Evolutionary conservation across 2,329 filamentous ascomycete species (phyloP).

Genomic region (Alternaria burnsii): DNA sequence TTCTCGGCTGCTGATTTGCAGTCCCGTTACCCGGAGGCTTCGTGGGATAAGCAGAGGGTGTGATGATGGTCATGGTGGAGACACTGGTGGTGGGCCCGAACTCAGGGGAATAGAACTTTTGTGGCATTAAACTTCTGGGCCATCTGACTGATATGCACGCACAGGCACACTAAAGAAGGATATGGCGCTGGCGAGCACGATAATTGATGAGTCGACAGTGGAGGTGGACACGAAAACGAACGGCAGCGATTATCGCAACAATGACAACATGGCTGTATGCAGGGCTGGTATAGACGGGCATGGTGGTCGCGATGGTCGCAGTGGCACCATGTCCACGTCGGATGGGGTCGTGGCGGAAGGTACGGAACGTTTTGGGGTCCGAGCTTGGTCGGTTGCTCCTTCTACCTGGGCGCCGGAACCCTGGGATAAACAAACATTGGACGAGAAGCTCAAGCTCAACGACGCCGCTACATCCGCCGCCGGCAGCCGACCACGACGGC

Average conservation of each 20-base stretch:
- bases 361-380: slow-evolving; percentile 9
- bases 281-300: slow-evolving; percentile 2
- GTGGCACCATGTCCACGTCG: not conserved
- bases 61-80: slow-evolving; percentile 1
- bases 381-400: slow-evolving; percentile 15
- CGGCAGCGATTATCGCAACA: not conserved
- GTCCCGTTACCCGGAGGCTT: not conserved
- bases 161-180: not conserved
- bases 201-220: not conserved
- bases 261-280: slow-evolving; percentile 1
- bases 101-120: not conserved
- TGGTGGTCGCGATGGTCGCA: not conserved
- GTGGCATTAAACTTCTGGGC: not conserved
- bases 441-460: slow-evolving; percentile 4
- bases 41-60: not conserved
- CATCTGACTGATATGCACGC: not conserved
- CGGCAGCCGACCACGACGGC: slow-evolving; percentile 36
- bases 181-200: not conserved
- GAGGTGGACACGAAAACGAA: not conserved
- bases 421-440: slow-evolving; percentile 26
- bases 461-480: slow-evolving; percentile 14
- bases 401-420: slow-evolving; percentile 9
- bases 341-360: not conserved
- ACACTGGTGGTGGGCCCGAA: not conserved
- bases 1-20: slow-evolving; percentile 5